Evolutionary conservation across 108 stramenopile genomes (phyloP).

Genomic region (Discostella pseudostelligera): DNA sequence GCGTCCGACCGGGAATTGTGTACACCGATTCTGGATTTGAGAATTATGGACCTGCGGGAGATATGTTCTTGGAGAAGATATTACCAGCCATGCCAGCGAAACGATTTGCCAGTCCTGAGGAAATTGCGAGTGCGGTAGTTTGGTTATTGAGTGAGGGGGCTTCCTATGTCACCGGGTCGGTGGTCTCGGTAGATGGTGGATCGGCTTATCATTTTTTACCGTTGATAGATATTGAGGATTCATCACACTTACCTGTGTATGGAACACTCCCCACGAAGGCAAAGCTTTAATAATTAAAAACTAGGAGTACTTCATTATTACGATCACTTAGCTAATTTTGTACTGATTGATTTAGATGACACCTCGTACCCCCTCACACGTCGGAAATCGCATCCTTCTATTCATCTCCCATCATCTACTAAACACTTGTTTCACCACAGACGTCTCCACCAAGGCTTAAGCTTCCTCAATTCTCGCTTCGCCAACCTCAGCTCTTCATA

Average conservation of each 20-base stretch:
- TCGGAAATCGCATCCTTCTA: too few relatives aligned
- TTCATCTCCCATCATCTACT: too few relatives aligned
- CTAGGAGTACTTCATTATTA: too few relatives aligned
- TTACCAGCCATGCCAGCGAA: conserved; percentile 64
- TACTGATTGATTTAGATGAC: neutral
- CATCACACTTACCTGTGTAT: conserved; percentile 62
- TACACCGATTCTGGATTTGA: conserved; percentile 81
- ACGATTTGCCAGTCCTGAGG: conserved; percentile 68
- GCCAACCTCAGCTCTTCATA: conserved; percentile 50
- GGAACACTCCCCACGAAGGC: conserved; percentile 64
- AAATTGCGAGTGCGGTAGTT: conserved; percentile 68
- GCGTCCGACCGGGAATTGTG: conserved; percentile 85
- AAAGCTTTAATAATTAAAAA: conserved; percentile 40
- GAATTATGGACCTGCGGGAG: conserved; percentile 77
- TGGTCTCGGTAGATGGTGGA: conserved; percentile 73
- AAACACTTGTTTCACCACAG: neutral
- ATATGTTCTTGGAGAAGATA: conserved; percentile 62
- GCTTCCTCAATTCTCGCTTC: conserved; percentile 51
- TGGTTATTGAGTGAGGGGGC: conserved; percentile 74
- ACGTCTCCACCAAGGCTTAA: conserved; percentile 35
- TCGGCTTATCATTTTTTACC: conserved; percentile 66
- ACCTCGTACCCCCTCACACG: too few relatives aligned
- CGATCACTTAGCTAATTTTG: neutral
- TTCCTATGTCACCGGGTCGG: conserved; percentile 68
- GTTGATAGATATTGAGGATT: conserved; percentile 71